Base-by-base conservation (phyloP, 2,329 filamentous ascomycete species). In the Westerdykella aurantiaca region DNA sequence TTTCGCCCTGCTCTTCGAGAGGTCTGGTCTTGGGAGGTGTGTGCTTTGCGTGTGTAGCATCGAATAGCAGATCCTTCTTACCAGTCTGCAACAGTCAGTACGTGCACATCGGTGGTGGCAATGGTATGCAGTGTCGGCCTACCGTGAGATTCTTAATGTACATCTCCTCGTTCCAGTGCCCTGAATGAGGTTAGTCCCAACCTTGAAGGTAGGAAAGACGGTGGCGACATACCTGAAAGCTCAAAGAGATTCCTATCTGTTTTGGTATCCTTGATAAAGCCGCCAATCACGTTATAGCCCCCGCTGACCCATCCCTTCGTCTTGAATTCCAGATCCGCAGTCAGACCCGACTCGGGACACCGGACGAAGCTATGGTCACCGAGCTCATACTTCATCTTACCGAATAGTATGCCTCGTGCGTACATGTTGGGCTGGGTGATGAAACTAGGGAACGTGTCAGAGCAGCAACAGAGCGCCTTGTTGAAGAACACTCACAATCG, bases 401-500 rank as follows among this genome's bases (percentile, higher is more conserved):
- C 93, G 60, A 98, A 96, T 7, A 98, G 75, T 47, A 98, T 97
- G 31, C 93, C 91, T 49, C 93, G 81, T 17, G 91, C 93, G 67
- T 98, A 98, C 89, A 98, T 98, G 72, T 98, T 98, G 14, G 93
- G 93, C 63, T 98, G 93, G 4, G 93, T 97, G 41, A 97, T 71
- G 60, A 94, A 87, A 69, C 88, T 94, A 23, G n/a, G 16, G 23
- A 21, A 13, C 37, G 13, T 22, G 48, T 57, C 41, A 56, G 50
- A 52, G 33, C 17, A 18, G 12, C 9, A 4, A 9, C 5, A 11
- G 39, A 29, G 6, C 7, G 4, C 29, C n/a, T 18, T 10, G 7
- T 22, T 7, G 18, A 7, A 18, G 38, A 22, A 39, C 31, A 58
- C 86, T 42, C 76, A 95, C 88, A 95, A 97, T 83, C 83, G 78